These are phyloP conservation scores for Eucalyptus pauciflora DNA, from an alignment of 345 rosid species.

Conservation along the genomic window DNA sequence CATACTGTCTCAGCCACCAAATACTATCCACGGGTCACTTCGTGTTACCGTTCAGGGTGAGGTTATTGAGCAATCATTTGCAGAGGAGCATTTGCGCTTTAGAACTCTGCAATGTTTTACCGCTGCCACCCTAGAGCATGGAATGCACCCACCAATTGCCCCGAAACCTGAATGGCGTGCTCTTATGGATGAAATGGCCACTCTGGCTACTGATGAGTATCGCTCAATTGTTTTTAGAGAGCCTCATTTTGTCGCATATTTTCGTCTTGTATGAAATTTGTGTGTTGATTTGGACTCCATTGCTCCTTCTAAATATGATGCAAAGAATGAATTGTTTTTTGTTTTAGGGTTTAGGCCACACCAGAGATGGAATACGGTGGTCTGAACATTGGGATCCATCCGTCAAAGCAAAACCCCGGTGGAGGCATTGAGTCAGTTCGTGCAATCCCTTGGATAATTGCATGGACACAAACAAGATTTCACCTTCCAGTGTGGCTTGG, in stretches of 20 bases:
- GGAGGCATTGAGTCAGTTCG: constrained; percentile 90
- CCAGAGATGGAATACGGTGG: constrained; percentile 92
- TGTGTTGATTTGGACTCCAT: background rate
- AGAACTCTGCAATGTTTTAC: constrained; percentile 92
- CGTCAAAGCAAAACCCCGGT: constrained; percentile 80
- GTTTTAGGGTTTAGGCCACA: constrained; percentile 47
- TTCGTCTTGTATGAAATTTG: constrained; percentile 59
- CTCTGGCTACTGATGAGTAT: constrained; percentile 77
- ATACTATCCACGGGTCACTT: constrained; percentile 81
- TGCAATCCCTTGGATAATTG: constrained; percentile 98
- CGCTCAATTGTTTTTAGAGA: constrained; percentile 79
- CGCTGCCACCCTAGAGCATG: constrained; percentile 86
- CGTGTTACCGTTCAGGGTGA: constrained; percentile 92
- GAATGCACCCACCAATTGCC: constrained; percentile 83
- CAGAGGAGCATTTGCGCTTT: constrained; percentile 83
- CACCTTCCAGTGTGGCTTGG: constrained; percentile 98
- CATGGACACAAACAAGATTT: constrained; percentile 97
- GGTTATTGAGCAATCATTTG: constrained; percentile 92
- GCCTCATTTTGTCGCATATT: constrained; percentile 86
- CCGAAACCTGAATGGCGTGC: constrained; percentile 94
- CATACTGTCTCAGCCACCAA: constrained; percentile 97
- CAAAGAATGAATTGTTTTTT: background rate
- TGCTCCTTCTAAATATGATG: background rate
- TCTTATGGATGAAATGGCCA: constrained; percentile 80
- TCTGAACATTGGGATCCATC: constrained; percentile 95